Conservation (phyloP, 192 early-diverging fungal genomes). For the Coemansia sp. region DNA sequence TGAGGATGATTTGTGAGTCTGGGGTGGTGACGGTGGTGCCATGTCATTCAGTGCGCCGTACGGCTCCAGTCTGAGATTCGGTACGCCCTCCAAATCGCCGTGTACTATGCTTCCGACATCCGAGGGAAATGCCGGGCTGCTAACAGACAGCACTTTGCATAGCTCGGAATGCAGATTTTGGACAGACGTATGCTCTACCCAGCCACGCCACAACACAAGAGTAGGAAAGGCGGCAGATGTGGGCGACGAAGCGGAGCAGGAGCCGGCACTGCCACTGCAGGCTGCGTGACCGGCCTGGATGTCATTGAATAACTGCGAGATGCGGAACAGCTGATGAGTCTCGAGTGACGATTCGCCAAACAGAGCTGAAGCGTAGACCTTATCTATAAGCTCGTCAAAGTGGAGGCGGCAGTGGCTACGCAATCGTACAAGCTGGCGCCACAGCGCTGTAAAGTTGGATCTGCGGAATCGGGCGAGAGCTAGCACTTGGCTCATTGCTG, state of each 20-base stretch:
- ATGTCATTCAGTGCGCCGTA: neutral
- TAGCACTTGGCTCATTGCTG: conserved; percentile 28
- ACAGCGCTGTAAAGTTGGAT: conserved; percentile 46
- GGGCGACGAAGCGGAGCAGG: neutral
- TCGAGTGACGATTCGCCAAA: conserved; percentile 39
- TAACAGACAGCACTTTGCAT: conserved; percentile 11
- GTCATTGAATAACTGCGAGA: conserved; percentile 29
- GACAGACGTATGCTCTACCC: conserved; percentile 30
- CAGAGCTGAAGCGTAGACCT: conserved; percentile 27
- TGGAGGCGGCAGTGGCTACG: conserved; percentile 28
- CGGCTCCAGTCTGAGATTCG: neutral
- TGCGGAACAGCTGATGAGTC: conserved; percentile 41
- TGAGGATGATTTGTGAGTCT: conserved; percentile 23
- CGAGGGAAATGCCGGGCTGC: neutral
- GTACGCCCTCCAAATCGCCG: neutral
- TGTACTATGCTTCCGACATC: neutral
- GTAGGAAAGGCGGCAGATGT: conserved; percentile 12
- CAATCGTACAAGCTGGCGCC: conserved; percentile 30
- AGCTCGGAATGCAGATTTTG: conserved; percentile 22
- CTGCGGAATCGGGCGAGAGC: conserved; percentile 46
- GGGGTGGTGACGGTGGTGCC: conserved; percentile 26
- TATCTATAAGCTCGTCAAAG: conserved; percentile 21
- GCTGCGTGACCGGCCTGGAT: conserved; percentile 23
- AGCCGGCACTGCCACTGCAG: neutral
- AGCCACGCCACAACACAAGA: conserved; percentile 41